These are phyloP conservation scores for Yamadazyma oceani DNA, from an alignment of 1,139 yeast species.

Conservation along the genomic window DNA sequence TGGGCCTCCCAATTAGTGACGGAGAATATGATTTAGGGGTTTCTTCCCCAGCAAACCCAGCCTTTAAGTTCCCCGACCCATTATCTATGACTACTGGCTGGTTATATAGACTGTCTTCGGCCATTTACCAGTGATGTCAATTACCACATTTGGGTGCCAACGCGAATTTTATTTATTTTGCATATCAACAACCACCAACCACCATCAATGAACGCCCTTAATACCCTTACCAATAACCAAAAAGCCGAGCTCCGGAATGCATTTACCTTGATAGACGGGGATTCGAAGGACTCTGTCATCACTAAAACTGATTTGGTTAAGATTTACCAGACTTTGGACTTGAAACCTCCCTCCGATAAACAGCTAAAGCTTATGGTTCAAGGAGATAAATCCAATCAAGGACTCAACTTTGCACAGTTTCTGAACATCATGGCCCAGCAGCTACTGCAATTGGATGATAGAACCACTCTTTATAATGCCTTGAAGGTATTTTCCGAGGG, in stretches of 20 bases:
- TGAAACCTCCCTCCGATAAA: slow-evolving; percentile 38
- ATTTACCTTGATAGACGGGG: slow-evolving; percentile 75
- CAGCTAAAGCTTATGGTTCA: slow-evolving; percentile 53
- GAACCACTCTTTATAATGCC: slow-evolving; percentile 61
- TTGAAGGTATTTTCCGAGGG: slow-evolving; percentile 55
- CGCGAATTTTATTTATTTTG: too few species aligned
- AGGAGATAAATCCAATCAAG: slow-evolving; percentile 21
- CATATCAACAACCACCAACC: neutral
- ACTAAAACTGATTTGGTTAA: slow-evolving; percentile 58
- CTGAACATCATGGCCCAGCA: slow-evolving; percentile 66
- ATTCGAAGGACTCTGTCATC: slow-evolving; percentile 68
- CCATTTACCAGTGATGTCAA: too few species aligned
- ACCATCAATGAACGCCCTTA: slow-evolving; percentile 29
- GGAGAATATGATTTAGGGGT: slow-evolving; percentile 60
- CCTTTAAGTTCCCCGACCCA: slow-evolving; percentile 87
- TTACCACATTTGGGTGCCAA: too few species aligned
- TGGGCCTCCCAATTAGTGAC: slow-evolving; percentile 73
- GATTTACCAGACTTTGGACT: slow-evolving; percentile 52
- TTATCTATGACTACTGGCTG: slow-evolving; percentile 92
- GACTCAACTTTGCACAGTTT: slow-evolving; percentile 71
- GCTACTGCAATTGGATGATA: slow-evolving; percentile 57
- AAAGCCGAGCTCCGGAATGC: slow-evolving; percentile 47
- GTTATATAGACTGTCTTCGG: slow-evolving; percentile 44
- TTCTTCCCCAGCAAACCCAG: slow-evolving; percentile 94
- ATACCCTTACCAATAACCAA: slow-evolving; percentile 41